These are phyloP conservation scores for Eucalyptus shirleyi DNA, from an alignment of 345 rosid genomes.

Conservation along the genomic window DNA sequence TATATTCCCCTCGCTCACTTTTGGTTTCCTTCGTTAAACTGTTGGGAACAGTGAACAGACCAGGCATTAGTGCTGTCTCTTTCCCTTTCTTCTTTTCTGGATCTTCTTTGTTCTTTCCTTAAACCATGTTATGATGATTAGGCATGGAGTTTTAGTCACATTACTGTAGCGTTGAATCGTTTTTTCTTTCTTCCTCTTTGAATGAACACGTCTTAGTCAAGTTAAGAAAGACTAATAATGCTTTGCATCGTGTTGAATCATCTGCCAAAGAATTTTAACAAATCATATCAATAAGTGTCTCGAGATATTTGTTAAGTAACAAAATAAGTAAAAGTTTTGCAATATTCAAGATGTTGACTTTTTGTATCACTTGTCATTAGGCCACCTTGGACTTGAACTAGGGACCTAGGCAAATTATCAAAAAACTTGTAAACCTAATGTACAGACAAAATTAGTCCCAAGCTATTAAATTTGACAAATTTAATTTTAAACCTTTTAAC, in stretches of 20 bases:
- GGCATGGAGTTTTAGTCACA: background rate
- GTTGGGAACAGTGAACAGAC: background rate
- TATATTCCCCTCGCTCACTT: background rate
- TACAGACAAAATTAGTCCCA: accelerated
- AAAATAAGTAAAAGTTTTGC: background rate
- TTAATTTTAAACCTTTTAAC: accelerated
- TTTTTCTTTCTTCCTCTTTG: accelerated
- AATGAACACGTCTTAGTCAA: background rate
- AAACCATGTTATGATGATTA: background rate
- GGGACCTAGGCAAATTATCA: background rate
- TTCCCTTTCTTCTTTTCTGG: background rate
- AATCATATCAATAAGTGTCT: background rate
- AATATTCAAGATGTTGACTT: accelerated
- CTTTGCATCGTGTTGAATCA: accelerated
- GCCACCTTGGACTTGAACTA: background rate
- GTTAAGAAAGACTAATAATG: background rate
- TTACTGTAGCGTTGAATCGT: background rate
- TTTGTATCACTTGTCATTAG: background rate
- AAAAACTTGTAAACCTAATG: background rate
- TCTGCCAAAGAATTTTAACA: background rate
- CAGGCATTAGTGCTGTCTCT: background rate
- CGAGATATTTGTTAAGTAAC: accelerated
- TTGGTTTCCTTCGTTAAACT: background rate
- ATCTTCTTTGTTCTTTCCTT: background rate
- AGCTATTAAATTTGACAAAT: background rate